These are phyloP conservation scores for Dothistroma septosporum DNA, from an alignment of 2,329 filamentous ascomycete genomes.

Conservation along the genomic window DNA sequence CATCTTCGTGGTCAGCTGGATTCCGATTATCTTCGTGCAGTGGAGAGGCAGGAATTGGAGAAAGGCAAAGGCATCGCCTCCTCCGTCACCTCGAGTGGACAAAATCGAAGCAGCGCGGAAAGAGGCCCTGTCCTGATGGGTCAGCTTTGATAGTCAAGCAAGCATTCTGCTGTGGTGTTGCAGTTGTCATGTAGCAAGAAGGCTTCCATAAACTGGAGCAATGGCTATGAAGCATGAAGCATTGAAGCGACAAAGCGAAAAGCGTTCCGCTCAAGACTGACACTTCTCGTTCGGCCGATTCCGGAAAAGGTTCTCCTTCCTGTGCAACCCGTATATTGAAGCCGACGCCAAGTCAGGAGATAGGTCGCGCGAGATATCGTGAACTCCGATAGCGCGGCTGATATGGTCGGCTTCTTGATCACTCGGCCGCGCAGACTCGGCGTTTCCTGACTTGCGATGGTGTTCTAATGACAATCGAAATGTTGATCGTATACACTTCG, in stretches of 20 bases:
- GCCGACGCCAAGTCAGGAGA: constrained; percentile 1
- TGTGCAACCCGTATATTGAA: constrained; percentile 1
- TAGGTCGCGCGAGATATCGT: constrained; percentile 5
- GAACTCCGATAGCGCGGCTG: constrained; percentile 4
- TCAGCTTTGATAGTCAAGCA: not conserved
- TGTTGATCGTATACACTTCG: too few species aligned
- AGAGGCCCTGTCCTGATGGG: not conserved
- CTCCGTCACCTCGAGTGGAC: constrained; percentile 21
- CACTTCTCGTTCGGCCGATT: not conserved
- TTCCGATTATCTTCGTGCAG: constrained; percentile 29
- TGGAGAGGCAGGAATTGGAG: constrained; percentile 21
- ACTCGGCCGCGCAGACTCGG: not conserved
- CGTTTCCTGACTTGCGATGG: not conserved
- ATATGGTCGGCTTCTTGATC: not conserved
- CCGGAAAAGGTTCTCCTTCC: not conserved
- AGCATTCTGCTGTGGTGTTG: not conserved
- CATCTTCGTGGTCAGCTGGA: constrained; percentile 25
- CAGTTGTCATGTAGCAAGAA: not conserved
- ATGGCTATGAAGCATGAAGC: too few species aligned
- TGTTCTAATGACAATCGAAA: too few species aligned
- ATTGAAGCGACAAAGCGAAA: not conserved
- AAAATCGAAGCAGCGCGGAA: constrained; percentile 1
- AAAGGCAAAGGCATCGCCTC: constrained; percentile 8
- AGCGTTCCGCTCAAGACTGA: not conserved
- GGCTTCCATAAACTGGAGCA: not conserved